Evolutionary conservation across 768 basidiomycete genomes (phyloP).

Genomic region (Termitomyces heimii): DNA sequence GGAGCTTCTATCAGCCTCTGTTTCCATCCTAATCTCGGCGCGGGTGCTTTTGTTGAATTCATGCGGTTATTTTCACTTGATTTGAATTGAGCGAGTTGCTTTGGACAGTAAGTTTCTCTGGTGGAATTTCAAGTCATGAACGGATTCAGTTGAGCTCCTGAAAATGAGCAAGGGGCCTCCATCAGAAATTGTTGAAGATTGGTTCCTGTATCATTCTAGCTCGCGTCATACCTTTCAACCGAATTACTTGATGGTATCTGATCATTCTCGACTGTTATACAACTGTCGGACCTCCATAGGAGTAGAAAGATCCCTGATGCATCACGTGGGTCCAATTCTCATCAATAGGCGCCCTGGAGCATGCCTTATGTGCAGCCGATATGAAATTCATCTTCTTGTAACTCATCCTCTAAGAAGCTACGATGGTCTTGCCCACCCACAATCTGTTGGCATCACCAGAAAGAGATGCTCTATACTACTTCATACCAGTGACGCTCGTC

Average conservation of each 20-base stretch:
- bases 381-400: not conserved
- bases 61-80: not conserved
- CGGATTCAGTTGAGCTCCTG: not conserved
- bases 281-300: not conserved
- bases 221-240: not conserved
- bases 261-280: not conserved
- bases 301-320: not conserved
- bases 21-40: too few species aligned
- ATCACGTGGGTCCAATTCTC: not conserved
- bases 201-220: too few species aligned
- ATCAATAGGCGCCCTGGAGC: not conserved
- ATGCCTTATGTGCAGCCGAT: not conserved
- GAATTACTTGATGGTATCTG: not conserved
- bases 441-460: not conserved
- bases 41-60: not conserved
- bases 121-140: not conserved
- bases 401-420: not conserved
- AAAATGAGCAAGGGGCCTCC: too few species aligned
- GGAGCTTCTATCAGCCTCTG: too few species aligned
- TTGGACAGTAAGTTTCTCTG: not conserved
- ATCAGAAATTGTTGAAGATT: not conserved
- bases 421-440: not conserved
- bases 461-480: conserved; percentile 7
- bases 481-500: conserved; percentile 6
- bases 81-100: not conserved